Conservation (phyloP, 2,329 filamentous ascomycete species). For the Alternaria brassicae region DNA sequence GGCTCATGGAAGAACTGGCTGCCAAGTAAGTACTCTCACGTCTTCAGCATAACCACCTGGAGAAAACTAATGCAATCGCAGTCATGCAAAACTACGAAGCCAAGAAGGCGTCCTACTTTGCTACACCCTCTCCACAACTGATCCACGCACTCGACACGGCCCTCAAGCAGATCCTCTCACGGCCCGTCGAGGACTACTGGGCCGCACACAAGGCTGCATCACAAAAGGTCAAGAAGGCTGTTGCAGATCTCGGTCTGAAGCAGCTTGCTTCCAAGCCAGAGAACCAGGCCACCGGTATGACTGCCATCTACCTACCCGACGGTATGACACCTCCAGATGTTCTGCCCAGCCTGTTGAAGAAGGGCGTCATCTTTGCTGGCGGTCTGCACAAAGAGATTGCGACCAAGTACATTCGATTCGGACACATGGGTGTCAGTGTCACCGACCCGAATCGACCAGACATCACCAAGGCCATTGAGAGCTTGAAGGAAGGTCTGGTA, state of each 20-base stretch:
- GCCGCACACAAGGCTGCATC: constrained; percentile 79
- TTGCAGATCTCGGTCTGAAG: constrained; percentile 81
- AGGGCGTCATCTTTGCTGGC: constrained; percentile 91
- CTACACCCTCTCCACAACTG: constrained; percentile 92
- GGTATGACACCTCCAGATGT: constrained; percentile 80
- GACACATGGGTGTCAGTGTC: constrained; percentile 96
- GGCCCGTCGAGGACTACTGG: constrained; percentile 82
- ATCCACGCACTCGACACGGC: constrained; percentile 91
- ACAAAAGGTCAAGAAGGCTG: constrained; percentile 83
- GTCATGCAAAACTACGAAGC: constrained; percentile 99
- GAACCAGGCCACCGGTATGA: constrained; percentile 97
- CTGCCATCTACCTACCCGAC: constrained; percentile 93
- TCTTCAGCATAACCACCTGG: background rate
- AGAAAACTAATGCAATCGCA: constrained; percentile 46
- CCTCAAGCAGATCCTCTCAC: constrained; percentile 82
- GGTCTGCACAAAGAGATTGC: constrained; percentile 97
- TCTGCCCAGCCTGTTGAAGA: constrained; percentile 82
- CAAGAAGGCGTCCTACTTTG: constrained; percentile 97
- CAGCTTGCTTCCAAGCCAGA: constrained; percentile 85
- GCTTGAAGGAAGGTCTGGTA: constrained; percentile 74
- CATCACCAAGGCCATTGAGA: constrained; percentile 82
- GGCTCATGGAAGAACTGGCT: constrained; percentile 97
- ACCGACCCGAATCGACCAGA: constrained; percentile 80
- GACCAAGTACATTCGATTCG: constrained; percentile 90
- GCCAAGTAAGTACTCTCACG: constrained; percentile 65